Evolutionary conservation across 202 grass and related monocot species (phyloP).

Genomic region (Elaeis oleifera): DNA sequence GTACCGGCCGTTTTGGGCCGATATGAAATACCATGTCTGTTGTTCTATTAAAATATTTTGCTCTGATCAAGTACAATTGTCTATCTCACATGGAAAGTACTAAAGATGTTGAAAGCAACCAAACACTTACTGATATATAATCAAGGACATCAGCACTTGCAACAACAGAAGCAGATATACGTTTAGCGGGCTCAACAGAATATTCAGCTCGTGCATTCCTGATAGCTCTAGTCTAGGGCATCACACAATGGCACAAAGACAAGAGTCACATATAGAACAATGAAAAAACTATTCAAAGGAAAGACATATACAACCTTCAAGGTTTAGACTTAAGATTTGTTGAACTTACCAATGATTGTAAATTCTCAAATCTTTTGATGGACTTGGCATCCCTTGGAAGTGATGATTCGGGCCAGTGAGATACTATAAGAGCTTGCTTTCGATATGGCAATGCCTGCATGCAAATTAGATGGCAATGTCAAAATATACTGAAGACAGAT

Average conservation of each 20-base stretch:
- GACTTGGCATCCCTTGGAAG: constrained; percentile 71
- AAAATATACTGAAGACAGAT: too few relatives aligned
- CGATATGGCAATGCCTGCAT: constrained; percentile 74
- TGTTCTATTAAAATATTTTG: too few relatives aligned
- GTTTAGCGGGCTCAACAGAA: constrained; percentile 92
- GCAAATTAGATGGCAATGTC: neutral
- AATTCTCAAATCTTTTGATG: constrained; percentile 96
- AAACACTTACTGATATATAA: constrained; percentile 63
- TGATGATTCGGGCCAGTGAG: constrained; percentile 53
- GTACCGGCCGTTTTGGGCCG: too few relatives aligned
- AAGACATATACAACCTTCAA: neutral
- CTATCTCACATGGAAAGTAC: too few relatives aligned
- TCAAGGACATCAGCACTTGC: constrained; percentile 64
- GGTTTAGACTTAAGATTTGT: neutral
- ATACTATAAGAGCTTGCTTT: constrained; percentile 73
- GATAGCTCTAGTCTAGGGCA: constrained; percentile 67
- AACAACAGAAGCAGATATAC: constrained; percentile 91
- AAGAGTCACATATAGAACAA: constrained; percentile 20
- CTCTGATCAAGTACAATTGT: too few relatives aligned
- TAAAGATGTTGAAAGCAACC: too few relatives aligned
- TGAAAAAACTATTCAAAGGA: neutral
- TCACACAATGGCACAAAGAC: constrained; percentile 8
- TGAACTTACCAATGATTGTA: constrained; percentile 75
- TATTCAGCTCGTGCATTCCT: constrained; percentile 96
- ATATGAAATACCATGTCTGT: too few relatives aligned